Evolutionary conservation across 73 alveolate genomes (phyloP), one percentile per base, ranked within the genome.

Genomic region (Diophrys sp.): DNA sequence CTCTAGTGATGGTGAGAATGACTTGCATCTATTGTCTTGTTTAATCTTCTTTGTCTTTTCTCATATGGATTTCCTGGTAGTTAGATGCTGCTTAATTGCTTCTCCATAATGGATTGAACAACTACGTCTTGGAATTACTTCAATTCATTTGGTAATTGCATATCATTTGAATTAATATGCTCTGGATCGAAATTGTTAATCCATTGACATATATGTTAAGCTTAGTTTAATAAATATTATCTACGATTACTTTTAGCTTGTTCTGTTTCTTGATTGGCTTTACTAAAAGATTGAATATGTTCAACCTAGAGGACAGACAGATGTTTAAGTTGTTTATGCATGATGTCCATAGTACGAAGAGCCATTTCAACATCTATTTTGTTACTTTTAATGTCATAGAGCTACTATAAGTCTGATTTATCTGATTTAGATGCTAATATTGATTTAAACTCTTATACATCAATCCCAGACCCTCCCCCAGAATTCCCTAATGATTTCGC

Each of bases 171-270:
- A 30, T 44, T 18, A 8, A 73, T 33, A 30, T 33, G 30, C 8
- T 75, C 83, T 2, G 83, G 83, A 56, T 75, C 67, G 68, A 75
- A 75, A 34, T 57, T 57, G 28, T 55, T 56, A n/a, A 75, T 57
- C 83, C 83, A 75, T 29, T 56, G 54, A 14, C 73, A 26, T 33
- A 75, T 31, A 5, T 33, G 26, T 1, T 33, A 0, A 1, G 76
- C 31, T 31, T 75, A 68, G 24, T 75, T 2, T 31, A 75, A 31
- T 23, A 62, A 24, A 28, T 71, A 8, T 28, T 31, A 2, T 33
- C 31, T 30, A 30, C 32, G 28, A 33, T 28, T 53, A 14, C 32
- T 28, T 14, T 18, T 71, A n/a, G 57, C 29, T 23, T 71, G n/a
- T 31, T 71, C 79, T 1, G 69, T 30, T 27, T 71, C 79, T 14